Evolutionary conservation across 1,139 yeast genomes (phyloP), one percentile per base, ranked within the genome.

Genomic region (Nakaseomyces delphensis): DNA sequence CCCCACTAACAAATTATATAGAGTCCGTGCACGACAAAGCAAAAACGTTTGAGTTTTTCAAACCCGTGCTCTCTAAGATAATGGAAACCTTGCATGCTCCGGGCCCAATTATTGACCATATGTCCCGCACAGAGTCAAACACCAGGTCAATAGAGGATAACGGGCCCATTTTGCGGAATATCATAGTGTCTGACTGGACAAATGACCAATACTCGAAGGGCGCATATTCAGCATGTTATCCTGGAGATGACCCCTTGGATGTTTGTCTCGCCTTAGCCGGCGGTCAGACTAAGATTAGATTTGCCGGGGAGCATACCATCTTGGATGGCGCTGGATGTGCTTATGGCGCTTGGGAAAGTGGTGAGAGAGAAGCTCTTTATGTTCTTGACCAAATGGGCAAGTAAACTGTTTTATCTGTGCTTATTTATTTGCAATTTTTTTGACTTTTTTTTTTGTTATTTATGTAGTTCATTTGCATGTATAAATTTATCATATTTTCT

Each of bases 221-320:
- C 1, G 76, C 94, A 1, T 86, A 85, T 60, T 71, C 83, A 13
- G 87, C 86, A 0, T 70, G 83, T 40, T 59, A 66, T 25, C 76
- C 82, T 0, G 79, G 77, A 10, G 87, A 84, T 56, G 84, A 79
- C 52, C 84, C 87, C 0, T 66, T 75, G 14, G 80, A 74, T 40
- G 51, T 69, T 28, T 68, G 78, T 3, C 60, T 79, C 5, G 74
- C 79, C 4, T 67, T 83, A 43, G 70, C 72, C 28, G 71, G 73
- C 24, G 84, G 83, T 0, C 68, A 67, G 36, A 83, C 60, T 1
- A 63, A 70, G 13, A 67, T 85, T 4, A 66, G 91, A 41, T 85
- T 85, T 65, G 95, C 94, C 0, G 95, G 95, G 10, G 95, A 85
- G 59, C 95, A 83, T 56, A 77, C 93, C 1, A 72, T 74, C 19